Evolutionary conservation across 148 eudicot species (phyloP), one percentile per base, ranked within the genome.

Genomic region (Silene uniflora): DNA sequence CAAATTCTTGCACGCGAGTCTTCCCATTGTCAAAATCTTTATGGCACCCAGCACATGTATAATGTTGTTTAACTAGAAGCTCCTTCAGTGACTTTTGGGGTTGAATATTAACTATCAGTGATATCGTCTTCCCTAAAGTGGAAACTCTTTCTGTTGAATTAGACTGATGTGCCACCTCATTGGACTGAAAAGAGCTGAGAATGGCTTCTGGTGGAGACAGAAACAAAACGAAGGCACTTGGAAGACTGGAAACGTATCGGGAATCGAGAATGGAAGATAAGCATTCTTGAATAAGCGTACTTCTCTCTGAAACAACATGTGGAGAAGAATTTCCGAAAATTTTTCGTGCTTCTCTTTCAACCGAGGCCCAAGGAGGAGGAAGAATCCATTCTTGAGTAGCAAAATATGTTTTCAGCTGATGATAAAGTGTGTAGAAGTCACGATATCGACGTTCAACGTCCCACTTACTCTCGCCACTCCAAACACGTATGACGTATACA

Each of bases 381-480:
- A 95, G 96, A 81, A 54, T 79, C 92, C 85, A 89, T 62, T 90
- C 94, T 76, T 86, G 83, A 65, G 84, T 78, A 29, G 88, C 69
- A 86, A 87, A 95, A 42, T 75, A 65, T 42, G 92, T 80, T 78
- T 92, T 92, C 81, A 95, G 80, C 42, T 79, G 85, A 59, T 84
- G 84, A 73, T 95, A 83, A 24, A 95, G 92, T 5, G 96, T 83
- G 83, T 82, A 84, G 73, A 95, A 95, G 82, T 95, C 98, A 81
- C 98, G 98, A 73, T 95, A 92, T 27, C 98, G 80, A 22, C 91
- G 88, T 81, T 95, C 98, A 70, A 95, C 87, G 74, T 92, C 96
- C 97, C 97, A 95, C n/a, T 82, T 81, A 73, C 87, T 79, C 27
- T 85, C 82, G 71, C 91, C 91, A 75, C 89, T 88, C 89, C 84